Conservation (phyloP, 225 moss, liverwort and hornwort species). For the Polytrichum commune region DNA sequence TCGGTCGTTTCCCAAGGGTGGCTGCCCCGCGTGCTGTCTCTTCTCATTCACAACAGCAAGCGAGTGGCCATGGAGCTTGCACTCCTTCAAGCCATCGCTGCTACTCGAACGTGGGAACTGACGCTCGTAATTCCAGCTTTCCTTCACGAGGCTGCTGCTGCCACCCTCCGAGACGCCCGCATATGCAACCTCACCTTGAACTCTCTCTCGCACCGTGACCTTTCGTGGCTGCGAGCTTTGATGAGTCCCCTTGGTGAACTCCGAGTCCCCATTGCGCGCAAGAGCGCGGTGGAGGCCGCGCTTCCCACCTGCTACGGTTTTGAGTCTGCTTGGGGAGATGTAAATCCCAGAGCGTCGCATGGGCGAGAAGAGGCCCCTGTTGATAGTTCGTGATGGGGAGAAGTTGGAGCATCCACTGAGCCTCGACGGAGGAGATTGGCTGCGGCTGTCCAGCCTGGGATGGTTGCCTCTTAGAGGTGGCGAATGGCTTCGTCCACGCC, state of each 20-base stretch:
- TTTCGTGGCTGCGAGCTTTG: constrained; percentile 7
- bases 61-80: constrained; percentile 29
- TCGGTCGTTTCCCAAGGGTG: constrained; percentile 25
- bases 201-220: constrained; percentile 21
- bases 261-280: constrained; percentile 21
- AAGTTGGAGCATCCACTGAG: constrained; percentile 8
- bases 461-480: constrained; percentile 8
- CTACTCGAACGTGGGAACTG: too few relatives aligned
- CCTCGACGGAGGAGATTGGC: constrained; percentile 28
- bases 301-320: constrained; percentile 4
- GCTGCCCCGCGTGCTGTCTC: constrained; percentile 12
- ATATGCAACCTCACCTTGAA: constrained; percentile 19
- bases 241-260: constrained; percentile 11
- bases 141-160: constrained; percentile 22
- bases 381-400: constrained; percentile 11
- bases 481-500: constrained; percentile 33
- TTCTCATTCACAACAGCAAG: constrained; percentile 15
- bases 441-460: constrained; percentile 18
- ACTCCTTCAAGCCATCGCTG: constrained; percentile 1
- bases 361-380: constrained; percentile 28
- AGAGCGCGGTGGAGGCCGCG: constrained; percentile 11
- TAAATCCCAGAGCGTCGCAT: constrained; percentile 25
- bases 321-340: constrained; percentile 34
- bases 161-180: constrained; percentile 28
- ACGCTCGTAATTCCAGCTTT: constrained; percentile 23